phyloP scores from a whole-genome alignment of 2,329 filamentous ascomycete genomes.

The Fusarium nanum region DNA sequence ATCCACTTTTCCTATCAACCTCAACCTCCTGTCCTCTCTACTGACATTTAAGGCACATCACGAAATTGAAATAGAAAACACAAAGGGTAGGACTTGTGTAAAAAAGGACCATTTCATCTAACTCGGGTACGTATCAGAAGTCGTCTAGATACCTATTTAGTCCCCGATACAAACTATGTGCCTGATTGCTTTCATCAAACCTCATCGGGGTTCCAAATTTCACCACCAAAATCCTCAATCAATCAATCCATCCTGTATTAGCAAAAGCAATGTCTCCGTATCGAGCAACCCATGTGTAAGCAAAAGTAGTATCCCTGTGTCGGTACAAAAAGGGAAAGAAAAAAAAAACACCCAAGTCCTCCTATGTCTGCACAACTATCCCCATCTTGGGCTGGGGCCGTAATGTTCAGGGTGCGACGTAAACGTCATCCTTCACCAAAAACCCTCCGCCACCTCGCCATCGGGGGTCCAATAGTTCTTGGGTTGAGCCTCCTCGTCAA shows the following conservation, averaged over 20 bases:
- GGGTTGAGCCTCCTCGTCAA: neutral
- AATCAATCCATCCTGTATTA: neutral
- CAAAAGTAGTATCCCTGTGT: neutral
- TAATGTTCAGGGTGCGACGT: neutral
- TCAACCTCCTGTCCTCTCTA: neutral
- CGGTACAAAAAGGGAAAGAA: neutral
- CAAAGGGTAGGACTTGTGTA: neutral
- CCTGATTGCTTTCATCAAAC: neutral
- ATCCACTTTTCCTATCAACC: slow-evolving; percentile 22
- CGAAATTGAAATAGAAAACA: neutral
- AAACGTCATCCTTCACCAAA: neutral
- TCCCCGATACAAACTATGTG: neutral
- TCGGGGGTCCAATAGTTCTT: neutral
- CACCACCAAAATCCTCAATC: neutral
- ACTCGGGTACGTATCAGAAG: neutral
- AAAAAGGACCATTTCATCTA: neutral
- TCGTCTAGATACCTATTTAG: neutral
- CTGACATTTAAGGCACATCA: neutral
- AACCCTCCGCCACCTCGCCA: neutral
- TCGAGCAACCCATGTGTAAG: neutral
- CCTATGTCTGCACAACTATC: neutral
- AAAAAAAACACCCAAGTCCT: neutral
- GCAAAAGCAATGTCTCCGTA: neutral
- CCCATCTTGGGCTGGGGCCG: neutral
- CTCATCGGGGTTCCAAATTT: neutral